Evolutionary conservation across 257 asterid species (phyloP).

Genomic region (Plantago elongata): DNA sequence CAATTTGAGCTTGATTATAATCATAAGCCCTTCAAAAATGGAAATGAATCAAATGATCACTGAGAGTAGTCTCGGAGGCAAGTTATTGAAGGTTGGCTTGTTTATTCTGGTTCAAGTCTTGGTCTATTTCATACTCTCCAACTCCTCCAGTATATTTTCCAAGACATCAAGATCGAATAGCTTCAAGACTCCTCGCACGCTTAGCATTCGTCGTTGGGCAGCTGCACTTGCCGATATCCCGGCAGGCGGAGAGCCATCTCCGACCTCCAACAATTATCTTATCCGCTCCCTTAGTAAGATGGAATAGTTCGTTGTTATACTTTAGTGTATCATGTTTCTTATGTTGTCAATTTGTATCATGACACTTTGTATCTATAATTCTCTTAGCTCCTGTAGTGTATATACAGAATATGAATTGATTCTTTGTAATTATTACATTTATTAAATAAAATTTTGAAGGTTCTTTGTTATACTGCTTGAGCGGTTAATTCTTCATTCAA

Average conservation of each 20-base stretch:
- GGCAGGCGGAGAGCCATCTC: conserved; percentile 48
- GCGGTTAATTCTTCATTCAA: too few relatives aligned
- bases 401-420: too few relatives aligned
- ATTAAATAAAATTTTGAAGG: too few relatives aligned
- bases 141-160: conserved; percentile 63
- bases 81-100: conserved; percentile 44
- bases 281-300: conserved; percentile 36
- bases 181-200: conserved; percentile 51
- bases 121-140: conserved; percentile 53
- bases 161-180: conserved; percentile 42
- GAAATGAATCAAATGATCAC: too few relatives aligned
- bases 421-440: too few relatives aligned
- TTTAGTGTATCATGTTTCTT: too few relatives aligned
- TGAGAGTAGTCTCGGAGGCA: conserved; percentile 4
- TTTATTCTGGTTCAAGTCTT: conserved; percentile 63
- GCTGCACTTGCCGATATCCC: conserved; percentile 60
- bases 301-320: conserved; percentile 8
- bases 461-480: too few relatives aligned
- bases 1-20: too few relatives aligned
- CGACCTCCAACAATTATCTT: conserved; percentile 23
- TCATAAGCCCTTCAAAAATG: too few relatives aligned
- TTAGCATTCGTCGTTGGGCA: conserved; percentile 72
- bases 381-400: too few relatives aligned
- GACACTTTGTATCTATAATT: too few relatives aligned
- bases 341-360: too few relatives aligned